Evolutionary conservation across 306 rosid genomes (phyloP).

Genomic region (Castanea mollissima): DNA sequence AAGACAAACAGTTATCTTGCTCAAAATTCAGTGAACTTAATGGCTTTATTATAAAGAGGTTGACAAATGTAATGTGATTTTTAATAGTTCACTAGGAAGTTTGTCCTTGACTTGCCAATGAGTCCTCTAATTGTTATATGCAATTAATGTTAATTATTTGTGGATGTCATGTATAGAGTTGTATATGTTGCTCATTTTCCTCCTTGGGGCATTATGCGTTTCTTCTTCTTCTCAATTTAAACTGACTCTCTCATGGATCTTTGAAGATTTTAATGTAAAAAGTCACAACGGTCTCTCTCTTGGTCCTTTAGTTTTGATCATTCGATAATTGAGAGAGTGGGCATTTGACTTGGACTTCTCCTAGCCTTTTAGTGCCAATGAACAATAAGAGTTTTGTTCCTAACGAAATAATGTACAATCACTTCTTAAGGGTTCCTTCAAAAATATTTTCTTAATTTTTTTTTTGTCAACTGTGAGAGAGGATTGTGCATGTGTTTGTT

Average conservation of each 20-base stretch:
- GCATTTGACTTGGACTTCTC: no score
- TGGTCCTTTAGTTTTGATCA: background rate
- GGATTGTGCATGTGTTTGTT: background rate
- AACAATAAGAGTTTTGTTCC: no score
- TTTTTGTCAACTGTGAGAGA: background rate
- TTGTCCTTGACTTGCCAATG: background rate
- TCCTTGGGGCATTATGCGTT: background rate
- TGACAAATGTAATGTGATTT: background rate
- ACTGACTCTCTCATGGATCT: background rate
- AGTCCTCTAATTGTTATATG: background rate
- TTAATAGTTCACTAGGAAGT: background rate
- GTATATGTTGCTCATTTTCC: background rate
- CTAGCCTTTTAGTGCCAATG: no score
- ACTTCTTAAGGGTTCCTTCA: no score
- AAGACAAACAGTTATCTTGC: background rate
- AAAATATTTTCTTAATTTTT: no score
- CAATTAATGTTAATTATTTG: background rate
- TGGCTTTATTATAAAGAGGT: background rate
- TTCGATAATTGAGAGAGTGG: no score
- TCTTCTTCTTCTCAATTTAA: background rate
- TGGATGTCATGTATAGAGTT: background rate
- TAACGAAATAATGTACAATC: no score
- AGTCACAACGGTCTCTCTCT: background rate
- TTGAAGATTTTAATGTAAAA: background rate
- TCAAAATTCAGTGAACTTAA: background rate